phyloP scores from a whole-genome alignment of 2,329 filamentous ascomycete species.

The Cadophora sp. region DNA sequence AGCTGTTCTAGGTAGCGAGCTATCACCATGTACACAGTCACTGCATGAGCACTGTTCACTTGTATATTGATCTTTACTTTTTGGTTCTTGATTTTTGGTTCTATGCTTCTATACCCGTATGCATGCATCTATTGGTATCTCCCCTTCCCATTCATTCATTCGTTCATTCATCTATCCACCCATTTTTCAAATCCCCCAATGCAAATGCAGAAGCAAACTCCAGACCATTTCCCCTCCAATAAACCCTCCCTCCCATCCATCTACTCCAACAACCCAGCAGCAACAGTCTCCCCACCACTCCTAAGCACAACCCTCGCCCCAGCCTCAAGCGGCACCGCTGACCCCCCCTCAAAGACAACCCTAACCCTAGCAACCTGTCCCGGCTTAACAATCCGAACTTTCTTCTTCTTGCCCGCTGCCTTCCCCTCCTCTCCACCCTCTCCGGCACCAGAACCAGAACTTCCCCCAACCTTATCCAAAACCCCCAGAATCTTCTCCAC shows the following conservation, averaged over 20 bases:
- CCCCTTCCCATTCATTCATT: background rate
- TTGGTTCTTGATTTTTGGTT: background rate
- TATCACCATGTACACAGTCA: too few species aligned
- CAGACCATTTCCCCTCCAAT: too few species aligned
- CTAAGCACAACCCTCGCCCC: conserved; percentile 83
- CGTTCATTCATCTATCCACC: too few species aligned
- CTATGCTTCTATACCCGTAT: conserved; percentile 4
- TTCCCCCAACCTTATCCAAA: conserved; percentile 80
- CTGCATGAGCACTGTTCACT: too few species aligned
- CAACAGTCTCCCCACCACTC: conserved; percentile 82
- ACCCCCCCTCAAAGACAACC: conserved; percentile 75
- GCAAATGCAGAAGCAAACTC: background rate
- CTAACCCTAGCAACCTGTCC: conserved; percentile 79
- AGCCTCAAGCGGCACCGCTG: conserved; percentile 78
- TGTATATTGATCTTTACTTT: background rate
- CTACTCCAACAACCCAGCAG: conserved; percentile 80
- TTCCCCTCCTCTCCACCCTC: background rate
- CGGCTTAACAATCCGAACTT: conserved; percentile 82
- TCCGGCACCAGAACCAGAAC: conserved; percentile 63
- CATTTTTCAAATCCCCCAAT: background rate
- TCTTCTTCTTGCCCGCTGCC: conserved; percentile 72
- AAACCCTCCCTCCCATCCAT: background rate
- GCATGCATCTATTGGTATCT: background rate
- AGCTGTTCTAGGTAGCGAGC: too few species aligned
- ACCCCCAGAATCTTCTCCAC: conserved; percentile 75